Conservation (phyloP, 257 asterid genomes). For the Rauvolfia tetraphylla region DNA sequence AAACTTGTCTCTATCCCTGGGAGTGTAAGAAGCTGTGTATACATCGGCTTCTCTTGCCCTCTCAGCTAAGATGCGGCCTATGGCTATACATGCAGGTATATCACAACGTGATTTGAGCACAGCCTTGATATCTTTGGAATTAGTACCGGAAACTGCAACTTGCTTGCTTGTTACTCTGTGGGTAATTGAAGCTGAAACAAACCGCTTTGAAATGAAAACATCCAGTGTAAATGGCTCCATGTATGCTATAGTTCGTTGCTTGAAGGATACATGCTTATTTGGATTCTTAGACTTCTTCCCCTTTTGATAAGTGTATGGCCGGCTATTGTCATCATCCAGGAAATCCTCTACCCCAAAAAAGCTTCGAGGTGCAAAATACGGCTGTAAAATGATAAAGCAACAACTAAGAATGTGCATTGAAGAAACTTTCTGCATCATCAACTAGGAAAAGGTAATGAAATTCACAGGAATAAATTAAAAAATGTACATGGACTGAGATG, state of each 20-base stretch:
- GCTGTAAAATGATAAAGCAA: constrained; percentile 38
- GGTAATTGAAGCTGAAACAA: constrained; percentile 87
- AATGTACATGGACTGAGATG: neutral
- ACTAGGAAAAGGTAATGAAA: neutral
- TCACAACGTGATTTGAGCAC: constrained; percentile 76
- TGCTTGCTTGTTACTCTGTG: constrained; percentile 94
- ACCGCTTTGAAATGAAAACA: constrained; percentile 81
- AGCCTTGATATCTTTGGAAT: constrained; percentile 93
- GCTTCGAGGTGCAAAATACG: constrained; percentile 69
- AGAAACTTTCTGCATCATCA: neutral
- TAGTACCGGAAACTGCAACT: constrained; percentile 96
- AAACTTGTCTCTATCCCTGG: constrained; percentile 85
- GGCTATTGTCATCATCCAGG: constrained; percentile 78
- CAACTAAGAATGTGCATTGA: neutral
- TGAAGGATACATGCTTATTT: constrained; percentile 75
- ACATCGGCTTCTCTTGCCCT: constrained; percentile 94
- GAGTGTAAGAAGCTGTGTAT: constrained; percentile 79
- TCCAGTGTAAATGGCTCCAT: constrained; percentile 95
- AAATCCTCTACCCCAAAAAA: constrained; percentile 95
- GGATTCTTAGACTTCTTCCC: constrained; percentile 77
- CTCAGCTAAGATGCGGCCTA: constrained; percentile 73
- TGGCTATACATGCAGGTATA: constrained; percentile 81
- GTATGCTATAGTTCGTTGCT: constrained; percentile 81
- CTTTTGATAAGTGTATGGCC: constrained; percentile 84
- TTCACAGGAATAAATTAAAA: neutral